Percentiles rank a stretch among this genome's conserved stretches.
phyloP scores from a whole-genome alignment of 139 green algal species.

The Chlamydomonas sp. region DNA sequence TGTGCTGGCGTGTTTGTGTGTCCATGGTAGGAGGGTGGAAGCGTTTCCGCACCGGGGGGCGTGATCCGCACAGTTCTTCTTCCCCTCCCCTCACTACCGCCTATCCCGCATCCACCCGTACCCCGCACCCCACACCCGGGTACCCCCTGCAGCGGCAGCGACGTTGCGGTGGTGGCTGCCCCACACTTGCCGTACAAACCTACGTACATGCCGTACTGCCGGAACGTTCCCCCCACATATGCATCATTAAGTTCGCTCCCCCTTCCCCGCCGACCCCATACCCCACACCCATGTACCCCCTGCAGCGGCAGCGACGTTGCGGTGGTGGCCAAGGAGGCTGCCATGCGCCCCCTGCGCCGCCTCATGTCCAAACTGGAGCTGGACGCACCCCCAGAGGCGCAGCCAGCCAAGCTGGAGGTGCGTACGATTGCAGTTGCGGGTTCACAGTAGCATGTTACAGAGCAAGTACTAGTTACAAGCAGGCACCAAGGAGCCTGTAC shows the following conservation, averaged over 20 bases:
- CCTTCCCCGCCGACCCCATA: not conserved
- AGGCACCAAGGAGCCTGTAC: too few relatives aligned
- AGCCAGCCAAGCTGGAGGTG: slow-evolving; percentile 35
- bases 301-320: slow-evolving; percentile 57
- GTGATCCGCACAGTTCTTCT: too few relatives aligned
- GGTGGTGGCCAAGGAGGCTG: slow-evolving; percentile 69
- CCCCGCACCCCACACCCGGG: too few relatives aligned
- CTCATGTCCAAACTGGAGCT: slow-evolving; percentile 64
- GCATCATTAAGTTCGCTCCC: not conserved
- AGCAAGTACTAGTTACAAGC: too few relatives aligned
- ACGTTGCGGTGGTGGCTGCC: slow-evolving; percentile 65
- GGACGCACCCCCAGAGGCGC: slow-evolving; percentile 2
- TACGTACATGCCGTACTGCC: too few relatives aligned
- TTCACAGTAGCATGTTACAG: too few relatives aligned
- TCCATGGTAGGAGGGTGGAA: too few relatives aligned
- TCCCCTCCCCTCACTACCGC: too few relatives aligned
- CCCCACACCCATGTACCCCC: too few relatives aligned
- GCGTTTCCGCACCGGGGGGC: not conserved
- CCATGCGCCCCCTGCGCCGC: slow-evolving; percentile 69
- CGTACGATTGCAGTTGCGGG: not conserved
- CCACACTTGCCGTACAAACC: too few relatives aligned
- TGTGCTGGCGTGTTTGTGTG: not conserved
- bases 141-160: not conserved
- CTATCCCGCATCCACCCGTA: too few relatives aligned
- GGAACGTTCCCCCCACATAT: not conserved